phyloP scores from a whole-genome alignment of 345 rosid species.

The Pistacia vera region DNA sequence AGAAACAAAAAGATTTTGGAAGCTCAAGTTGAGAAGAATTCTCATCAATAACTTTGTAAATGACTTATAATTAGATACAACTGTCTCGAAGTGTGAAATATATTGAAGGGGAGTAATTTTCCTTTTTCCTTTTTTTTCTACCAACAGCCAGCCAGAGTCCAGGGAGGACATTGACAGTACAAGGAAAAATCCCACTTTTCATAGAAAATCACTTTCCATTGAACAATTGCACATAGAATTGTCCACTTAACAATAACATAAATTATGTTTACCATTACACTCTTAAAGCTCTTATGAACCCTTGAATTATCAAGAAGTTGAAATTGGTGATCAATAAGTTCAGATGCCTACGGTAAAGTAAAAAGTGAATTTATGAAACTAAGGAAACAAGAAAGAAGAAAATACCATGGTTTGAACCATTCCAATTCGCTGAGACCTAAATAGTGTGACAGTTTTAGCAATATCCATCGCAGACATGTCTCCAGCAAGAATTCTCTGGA shows the following conservation, averaged over 20 bases:
- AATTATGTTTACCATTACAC: not conserved
- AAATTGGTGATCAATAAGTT: constrained; percentile 8
- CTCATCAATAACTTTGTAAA: too few species aligned
- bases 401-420: constrained; percentile 96
- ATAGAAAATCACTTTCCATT: not conserved
- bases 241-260: not conserved
- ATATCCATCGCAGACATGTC: constrained; percentile 85
- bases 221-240: not conserved
- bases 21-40: not conserved
- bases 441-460: constrained; percentile 57
- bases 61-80: too few species aligned
- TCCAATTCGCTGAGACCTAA: constrained; percentile 86
- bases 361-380: constrained; percentile 8
- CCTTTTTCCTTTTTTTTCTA: too few species aligned
- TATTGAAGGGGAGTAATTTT: too few species aligned
- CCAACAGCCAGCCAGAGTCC: too few species aligned
- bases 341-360: not conserved
- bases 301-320: constrained; percentile 7
- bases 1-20: not conserved
- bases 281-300: not conserved
- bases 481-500: constrained; percentile 88
- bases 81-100: too few species aligned
- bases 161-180: too few species aligned
- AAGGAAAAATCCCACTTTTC: not conserved
- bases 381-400: constrained; percentile 5